These are phyloP conservation scores for Ophiocordyceps camponoti-saundersi DNA, from an alignment of 2,329 filamentous ascomycete genomes.

Conservation along the genomic window DNA sequence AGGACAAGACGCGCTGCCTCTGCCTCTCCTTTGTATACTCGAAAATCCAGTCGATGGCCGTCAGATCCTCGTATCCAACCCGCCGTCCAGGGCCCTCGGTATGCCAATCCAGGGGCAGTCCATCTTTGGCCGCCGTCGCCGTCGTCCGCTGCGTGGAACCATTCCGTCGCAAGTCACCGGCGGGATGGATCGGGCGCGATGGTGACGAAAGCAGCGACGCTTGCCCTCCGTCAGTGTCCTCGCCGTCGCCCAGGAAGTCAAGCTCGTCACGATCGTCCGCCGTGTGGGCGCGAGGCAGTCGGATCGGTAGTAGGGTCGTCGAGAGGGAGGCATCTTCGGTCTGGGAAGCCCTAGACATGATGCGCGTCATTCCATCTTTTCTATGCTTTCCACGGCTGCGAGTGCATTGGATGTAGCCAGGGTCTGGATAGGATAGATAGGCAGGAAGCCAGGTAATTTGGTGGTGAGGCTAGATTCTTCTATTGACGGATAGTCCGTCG, in stretches of 20 bases:
- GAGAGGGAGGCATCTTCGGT: constrained; percentile 15
- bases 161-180: not conserved
- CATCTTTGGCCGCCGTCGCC: constrained; percentile 24
- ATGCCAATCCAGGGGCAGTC: constrained; percentile 58
- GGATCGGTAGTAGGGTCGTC: constrained; percentile 12
- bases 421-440: too few species aligned
- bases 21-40: constrained; percentile 95
- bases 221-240: constrained; percentile 15
- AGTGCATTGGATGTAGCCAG: too few species aligned
- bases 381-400: not conserved
- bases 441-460: too few species aligned
- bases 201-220: constrained; percentile 26
- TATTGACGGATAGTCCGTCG: too few species aligned
- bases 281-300: constrained; percentile 10
- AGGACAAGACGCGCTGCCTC: constrained; percentile 59
- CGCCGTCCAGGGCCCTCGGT: constrained; percentile 74
- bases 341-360: constrained; percentile 21
- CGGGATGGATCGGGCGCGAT: constrained; percentile 21
- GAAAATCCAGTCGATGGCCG: constrained; percentile 98
- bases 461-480: too few species aligned
- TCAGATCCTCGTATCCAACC: constrained; percentile 90
- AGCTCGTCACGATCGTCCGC: constrained; percentile 28
- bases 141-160: not conserved
- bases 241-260: constrained; percentile 21
- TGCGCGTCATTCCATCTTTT: constrained; percentile 21